Evolutionary conservation across 805 yeast genomes (phyloP), one percentile per base, ranked within the genome.

Genomic region (Pichia membranifaciens): DNA sequence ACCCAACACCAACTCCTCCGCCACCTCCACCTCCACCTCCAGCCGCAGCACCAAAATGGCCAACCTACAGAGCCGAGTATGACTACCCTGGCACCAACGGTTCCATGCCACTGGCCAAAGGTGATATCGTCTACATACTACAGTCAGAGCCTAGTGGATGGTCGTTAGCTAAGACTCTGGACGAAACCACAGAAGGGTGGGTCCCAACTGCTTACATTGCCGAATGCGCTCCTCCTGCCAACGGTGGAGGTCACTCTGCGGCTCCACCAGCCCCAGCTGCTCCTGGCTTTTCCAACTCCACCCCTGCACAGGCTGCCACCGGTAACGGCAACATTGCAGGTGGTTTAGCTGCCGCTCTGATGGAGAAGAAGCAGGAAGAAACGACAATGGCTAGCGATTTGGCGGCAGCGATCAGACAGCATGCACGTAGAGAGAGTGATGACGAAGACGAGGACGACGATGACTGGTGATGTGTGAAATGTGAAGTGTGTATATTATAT

Each of bases 131-230:
- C 33, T 79, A 79, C 51, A 79, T 93, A 31, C 69, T 81, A 3
- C 82, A 77, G 59, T 80, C 84, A 53, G 87, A 84, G 48, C 81
- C 82, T 40, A 90, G 87, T 52, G 96, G 96, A 16, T 93, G 99
- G 99, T 91, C 96, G 57, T 73, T 93, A 49, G 97, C 89, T 9
- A 85, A 84, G 62, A 73, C 79, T 31, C 63, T 83, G 51, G 90
- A 84, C 58, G 93, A 86, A 36, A 60, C 82, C 1, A 76, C 71
- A 48, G 93, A 89, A 63, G 99, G 99, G 5, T 93, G 99, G 99
- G 91, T 93, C 12, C 99, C 99, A 13, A 84, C 93, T 20, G 86
- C 90, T n/a, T 93, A 90, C 62, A 79, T 91, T 59, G 80, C 72
- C 18, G 79, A 78, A 51, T 76, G 77, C 53, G 76, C 66, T 3